A percentile compares a stretch with the other conserved stretches of the same genome.
These are phyloP conservation scores for Claviceps digitariae DNA, from an alignment of 2,329 filamentous ascomycete species.

Conservation along the genomic window DNA sequence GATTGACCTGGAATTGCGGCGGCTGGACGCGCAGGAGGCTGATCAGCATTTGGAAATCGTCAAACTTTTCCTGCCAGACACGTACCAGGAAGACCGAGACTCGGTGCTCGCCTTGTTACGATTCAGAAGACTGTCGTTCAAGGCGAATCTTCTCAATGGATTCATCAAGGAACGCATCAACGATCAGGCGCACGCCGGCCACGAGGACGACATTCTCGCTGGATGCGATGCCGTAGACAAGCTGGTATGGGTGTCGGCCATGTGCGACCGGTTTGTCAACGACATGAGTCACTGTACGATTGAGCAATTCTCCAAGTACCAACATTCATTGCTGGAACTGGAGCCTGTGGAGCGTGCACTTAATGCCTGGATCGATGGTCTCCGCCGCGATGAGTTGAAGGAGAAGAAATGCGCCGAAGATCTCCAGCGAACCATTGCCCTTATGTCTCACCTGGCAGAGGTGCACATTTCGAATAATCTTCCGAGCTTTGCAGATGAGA, in stretches of 20 bases:
- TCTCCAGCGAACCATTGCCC: conserved; percentile 68
- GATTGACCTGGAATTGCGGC: conserved; percentile 78
- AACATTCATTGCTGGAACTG: conserved; percentile 71
- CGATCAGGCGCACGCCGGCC: conserved; percentile 50
- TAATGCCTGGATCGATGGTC: conserved; percentile 74
- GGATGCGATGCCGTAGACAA: conserved; percentile 76
- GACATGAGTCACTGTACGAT: conserved; percentile 67
- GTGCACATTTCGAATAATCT: conserved; percentile 60
- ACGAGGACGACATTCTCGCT: conserved; percentile 66
- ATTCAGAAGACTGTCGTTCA: conserved; percentile 80
- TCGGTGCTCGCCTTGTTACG: conserved; percentile 79
- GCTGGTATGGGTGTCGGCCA: conserved; percentile 67
- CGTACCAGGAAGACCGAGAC: conserved; percentile 65
- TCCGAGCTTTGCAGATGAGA: conserved; percentile 62
- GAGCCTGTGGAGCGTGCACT: conserved; percentile 83
- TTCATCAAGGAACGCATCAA: conserved; percentile 70
- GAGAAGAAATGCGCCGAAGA: conserved; percentile 71
- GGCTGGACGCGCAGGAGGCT: conserved; percentile 79
- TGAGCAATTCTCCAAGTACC: conserved; percentile 65
- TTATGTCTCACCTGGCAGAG: conserved; percentile 76
- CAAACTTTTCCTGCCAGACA: conserved; percentile 77
- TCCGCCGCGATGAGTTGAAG: conserved; percentile 75
- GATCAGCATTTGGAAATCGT: conserved; percentile 80
- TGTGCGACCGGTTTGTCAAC: conserved; percentile 73
- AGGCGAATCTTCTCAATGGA: conserved; percentile 62